These are phyloP conservation scores for Calonectria ilicicola DNA, from an alignment of 2,329 filamentous ascomycete species.

Conservation along the genomic window DNA sequence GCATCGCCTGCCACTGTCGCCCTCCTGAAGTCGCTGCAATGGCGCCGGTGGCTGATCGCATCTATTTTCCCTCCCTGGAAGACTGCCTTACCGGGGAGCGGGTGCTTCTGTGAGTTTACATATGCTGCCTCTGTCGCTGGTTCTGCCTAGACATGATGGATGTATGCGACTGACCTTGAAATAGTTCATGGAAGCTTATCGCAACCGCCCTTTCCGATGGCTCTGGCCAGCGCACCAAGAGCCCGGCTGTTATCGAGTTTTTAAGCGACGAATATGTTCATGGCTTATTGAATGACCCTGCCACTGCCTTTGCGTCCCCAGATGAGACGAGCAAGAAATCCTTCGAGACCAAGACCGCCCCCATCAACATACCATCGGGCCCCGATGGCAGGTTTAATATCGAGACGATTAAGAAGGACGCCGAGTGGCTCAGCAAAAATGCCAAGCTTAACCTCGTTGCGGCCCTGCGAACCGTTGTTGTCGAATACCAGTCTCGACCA, in stretches of 20 bases:
- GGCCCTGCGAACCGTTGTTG: slow-evolving; percentile 81
- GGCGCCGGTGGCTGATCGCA: slow-evolving; percentile 76
- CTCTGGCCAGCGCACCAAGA: slow-evolving; percentile 66
- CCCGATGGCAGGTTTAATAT: slow-evolving; percentile 77
- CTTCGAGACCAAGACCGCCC: slow-evolving; percentile 87
- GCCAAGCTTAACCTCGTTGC: slow-evolving; percentile 83
- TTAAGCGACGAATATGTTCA: slow-evolving; percentile 77
- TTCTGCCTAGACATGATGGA: slow-evolving; percentile 23
- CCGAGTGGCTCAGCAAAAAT: slow-evolving; percentile 85
- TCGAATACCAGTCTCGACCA: slow-evolving; percentile 88
- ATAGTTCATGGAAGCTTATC: slow-evolving; percentile 72
- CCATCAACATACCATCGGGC: slow-evolving; percentile 83
- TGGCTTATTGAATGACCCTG: slow-evolving; percentile 75
- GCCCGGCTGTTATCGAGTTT: slow-evolving; percentile 73
- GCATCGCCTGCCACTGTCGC: slow-evolving; percentile 52
- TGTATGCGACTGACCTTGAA: slow-evolving; percentile 38
- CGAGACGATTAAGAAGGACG: slow-evolving; percentile 84
- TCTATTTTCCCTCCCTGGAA: slow-evolving; percentile 87
- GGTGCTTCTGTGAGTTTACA: slow-evolving; percentile 77
- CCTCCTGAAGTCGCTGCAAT: slow-evolving; percentile 70
- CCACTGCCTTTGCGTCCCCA: slow-evolving; percentile 73
- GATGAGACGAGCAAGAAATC: slow-evolving; percentile 74
- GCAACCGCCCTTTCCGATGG: slow-evolving; percentile 68
- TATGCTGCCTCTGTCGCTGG: slow-evolving; percentile 20
- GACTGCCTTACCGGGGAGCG: slow-evolving; percentile 85